Conservation (phyloP, 2,329 filamentous ascomycete species). For the Curvularia lunata region DNA sequence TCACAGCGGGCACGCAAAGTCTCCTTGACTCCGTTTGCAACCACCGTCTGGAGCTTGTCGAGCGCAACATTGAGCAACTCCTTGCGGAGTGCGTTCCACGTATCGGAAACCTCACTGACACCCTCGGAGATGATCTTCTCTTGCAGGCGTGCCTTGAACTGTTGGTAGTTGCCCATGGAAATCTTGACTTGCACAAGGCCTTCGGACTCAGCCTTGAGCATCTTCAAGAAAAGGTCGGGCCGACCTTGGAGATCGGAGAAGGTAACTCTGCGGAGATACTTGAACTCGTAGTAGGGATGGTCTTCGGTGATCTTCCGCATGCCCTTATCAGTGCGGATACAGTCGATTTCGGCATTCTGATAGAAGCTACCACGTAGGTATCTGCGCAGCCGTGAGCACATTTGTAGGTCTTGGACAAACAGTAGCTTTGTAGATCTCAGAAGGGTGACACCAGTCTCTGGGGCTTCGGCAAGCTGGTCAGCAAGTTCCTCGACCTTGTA, state of each 20-base stretch:
- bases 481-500: slow-evolving; percentile 85
- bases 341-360: slow-evolving; percentile 81
- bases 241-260: slow-evolving; percentile 79
- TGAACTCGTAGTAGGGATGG: slow-evolving; percentile 96
- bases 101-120: slow-evolving; percentile 91
- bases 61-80: slow-evolving; percentile 85
- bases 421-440: slow-evolving; percentile 81
- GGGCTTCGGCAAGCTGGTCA: slow-evolving; percentile 65
- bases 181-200: slow-evolving; percentile 87
- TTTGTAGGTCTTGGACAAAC: slow-evolving; percentile 88
- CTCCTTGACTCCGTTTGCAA: slow-evolving; percentile 93
- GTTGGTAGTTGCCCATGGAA: slow-evolving; percentile 74
- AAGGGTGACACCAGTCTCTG: slow-evolving; percentile 72
- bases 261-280: slow-evolving; percentile 90
- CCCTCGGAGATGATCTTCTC: slow-evolving; percentile 92
- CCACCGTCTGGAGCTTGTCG: slow-evolving; percentile 79
- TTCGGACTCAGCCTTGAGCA: slow-evolving; percentile 96
- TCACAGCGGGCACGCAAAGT: slow-evolving; percentile 90
- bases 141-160: slow-evolving; percentile 78
- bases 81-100: slow-evolving; percentile 88
- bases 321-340: slow-evolving; percentile 90
- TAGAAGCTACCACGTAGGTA: slow-evolving; percentile 85
- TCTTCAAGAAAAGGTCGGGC: slow-evolving; percentile 91
- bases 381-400: slow-evolving; percentile 87
- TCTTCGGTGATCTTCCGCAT: slow-evolving; percentile 91